Evolutionary conservation across 768 basidiomycete species (phyloP).

Genomic region (Suillus ampliporus): DNA sequence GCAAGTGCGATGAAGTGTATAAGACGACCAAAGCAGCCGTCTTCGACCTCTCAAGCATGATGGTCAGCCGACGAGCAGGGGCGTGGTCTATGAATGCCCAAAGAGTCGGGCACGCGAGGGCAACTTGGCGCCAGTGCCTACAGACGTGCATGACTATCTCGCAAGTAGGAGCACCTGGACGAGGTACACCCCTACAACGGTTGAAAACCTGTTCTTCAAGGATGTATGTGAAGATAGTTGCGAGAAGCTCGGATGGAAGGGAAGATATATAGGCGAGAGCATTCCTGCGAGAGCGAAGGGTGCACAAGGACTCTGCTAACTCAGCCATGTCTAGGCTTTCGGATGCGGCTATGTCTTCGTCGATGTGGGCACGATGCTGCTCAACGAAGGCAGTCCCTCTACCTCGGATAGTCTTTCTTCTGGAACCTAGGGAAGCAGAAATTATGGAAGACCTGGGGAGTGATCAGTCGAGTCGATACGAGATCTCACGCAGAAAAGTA

Average conservation of each 20-base stretch:
- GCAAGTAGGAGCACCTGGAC: slow-evolving; percentile 25
- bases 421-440: too few species aligned
- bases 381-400: neutral
- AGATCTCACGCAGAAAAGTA: too few species aligned
- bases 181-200: too few species aligned
- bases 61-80: slow-evolving; percentile 26
- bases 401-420: too few species aligned
- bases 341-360: slow-evolving; percentile 26
- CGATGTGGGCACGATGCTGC: too few species aligned
- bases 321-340: slow-evolving; percentile 21
- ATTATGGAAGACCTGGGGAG: too few species aligned
- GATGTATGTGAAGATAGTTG: slow-evolving; percentile 24
- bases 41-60: slow-evolving; percentile 39
- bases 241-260: slow-evolving; percentile 29
- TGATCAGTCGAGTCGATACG: too few species aligned
- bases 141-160: slow-evolving; percentile 29
- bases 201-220: neutral
- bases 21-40: slow-evolving; percentile 31
- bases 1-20: slow-evolving; percentile 30
- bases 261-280: slow-evolving; percentile 21
- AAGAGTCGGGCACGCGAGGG: slow-evolving; percentile 45
- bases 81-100: slow-evolving; percentile 42
- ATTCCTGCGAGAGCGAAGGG: slow-evolving; percentile 11
- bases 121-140: slow-evolving; percentile 49
- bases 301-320: slow-evolving; percentile 17